Evolutionary conservation across 345 rosid species (phyloP).

Genomic region (Conringia planisiliqua): DNA sequence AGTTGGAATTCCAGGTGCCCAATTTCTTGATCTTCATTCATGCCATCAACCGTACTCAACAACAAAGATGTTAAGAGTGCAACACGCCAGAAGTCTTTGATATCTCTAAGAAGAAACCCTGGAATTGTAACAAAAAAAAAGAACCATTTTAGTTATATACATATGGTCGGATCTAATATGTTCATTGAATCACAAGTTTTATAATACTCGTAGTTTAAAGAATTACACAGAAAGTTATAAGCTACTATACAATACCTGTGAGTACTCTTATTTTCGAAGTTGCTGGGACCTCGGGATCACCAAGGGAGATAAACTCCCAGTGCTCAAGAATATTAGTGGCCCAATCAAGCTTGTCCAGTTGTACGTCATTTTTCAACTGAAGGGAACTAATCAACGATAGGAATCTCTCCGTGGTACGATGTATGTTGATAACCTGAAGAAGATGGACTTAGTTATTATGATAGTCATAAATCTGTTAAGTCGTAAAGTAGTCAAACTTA

Average conservation of each 20-base stretch:
- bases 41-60: conserved; percentile 38
- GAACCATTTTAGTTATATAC: background rate
- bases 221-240: background rate
- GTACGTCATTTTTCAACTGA: conserved; percentile 38
- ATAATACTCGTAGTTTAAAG: background rate
- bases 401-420: conserved; percentile 54
- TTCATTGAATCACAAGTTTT: background rate
- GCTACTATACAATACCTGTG: conserved; percentile 51
- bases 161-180: background rate
- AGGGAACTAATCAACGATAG: conserved; percentile 56
- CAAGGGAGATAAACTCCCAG: conserved; percentile 29
- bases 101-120: conserved; percentile 77
- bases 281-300: conserved; percentile 35
- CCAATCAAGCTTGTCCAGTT: conserved; percentile 46
- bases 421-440: conserved; percentile 66
- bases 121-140: conserved; percentile 19
- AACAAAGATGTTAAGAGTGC: conserved; percentile 62
- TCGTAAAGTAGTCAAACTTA: background rate
- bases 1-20: conserved; percentile 44
- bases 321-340: conserved; percentile 45
- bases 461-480: background rate
- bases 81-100: conserved; percentile 85
- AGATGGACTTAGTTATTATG: conserved; percentile 10
- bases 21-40: conserved; percentile 23
- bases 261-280: conserved; percentile 58